These are phyloP conservation scores for Ulvella scutata DNA, from an alignment of 139 green algal species.

Conservation along the genomic window DNA sequence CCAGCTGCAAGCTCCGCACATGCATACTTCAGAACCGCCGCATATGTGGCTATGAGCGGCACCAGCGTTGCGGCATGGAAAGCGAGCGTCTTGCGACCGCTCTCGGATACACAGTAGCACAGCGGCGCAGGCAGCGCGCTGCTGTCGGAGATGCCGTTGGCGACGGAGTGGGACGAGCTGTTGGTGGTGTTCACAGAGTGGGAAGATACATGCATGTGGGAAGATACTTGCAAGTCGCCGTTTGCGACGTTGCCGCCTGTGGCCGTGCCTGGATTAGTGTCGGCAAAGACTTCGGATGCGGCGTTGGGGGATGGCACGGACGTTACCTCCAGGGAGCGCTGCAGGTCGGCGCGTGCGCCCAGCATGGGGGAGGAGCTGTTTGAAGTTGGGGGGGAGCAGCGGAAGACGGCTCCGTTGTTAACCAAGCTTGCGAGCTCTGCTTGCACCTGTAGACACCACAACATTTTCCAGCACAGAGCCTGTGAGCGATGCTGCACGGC, in stretches of 20 bases:
- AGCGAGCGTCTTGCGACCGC: background rate
- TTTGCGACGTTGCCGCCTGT: background rate
- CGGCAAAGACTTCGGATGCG: background rate
- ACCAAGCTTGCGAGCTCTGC: background rate
- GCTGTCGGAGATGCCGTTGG: background rate
- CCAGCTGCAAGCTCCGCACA: background rate
- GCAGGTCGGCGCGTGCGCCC: background rate
- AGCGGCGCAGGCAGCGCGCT: background rate
- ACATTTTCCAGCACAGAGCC: no score
- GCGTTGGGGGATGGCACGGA: background rate
- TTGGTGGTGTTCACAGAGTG: no score
- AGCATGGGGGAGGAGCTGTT: background rate
- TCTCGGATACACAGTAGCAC: background rate
- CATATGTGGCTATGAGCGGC: constrained; percentile 11
- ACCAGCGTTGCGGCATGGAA: constrained; percentile 7
- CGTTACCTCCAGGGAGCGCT: background rate
- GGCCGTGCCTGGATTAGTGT: background rate
- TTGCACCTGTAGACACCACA: background rate
- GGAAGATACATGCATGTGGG: no score
- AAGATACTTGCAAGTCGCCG: no score
- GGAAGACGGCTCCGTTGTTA: background rate
- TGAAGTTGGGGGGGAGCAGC: background rate
- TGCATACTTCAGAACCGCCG: background rate
- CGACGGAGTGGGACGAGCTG: background rate
- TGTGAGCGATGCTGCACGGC: no score